Conservation (phyloP, 257 asterid species). For the Fraxinus anomala region DNA sequence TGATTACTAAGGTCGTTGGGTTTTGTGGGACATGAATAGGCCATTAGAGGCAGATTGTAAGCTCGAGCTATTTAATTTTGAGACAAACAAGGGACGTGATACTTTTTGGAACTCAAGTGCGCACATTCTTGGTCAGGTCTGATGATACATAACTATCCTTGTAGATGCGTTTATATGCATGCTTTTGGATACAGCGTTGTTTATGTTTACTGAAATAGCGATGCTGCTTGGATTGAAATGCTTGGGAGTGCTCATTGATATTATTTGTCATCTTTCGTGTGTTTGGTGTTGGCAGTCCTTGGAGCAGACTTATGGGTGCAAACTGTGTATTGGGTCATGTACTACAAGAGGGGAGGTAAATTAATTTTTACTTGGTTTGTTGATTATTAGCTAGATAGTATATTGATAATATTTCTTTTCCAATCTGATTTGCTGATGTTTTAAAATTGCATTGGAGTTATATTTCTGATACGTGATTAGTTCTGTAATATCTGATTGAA, state of each 20-base stretch:
- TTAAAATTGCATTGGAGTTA: too few relatives aligned
- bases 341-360: slow-evolving; percentile 92
- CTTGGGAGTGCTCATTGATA: background rate
- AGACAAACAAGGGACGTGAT: slow-evolving; percentile 87
- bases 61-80: slow-evolving; percentile 73
- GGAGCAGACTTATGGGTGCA: slow-evolving; percentile 89
- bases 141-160: background rate
- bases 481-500: background rate
- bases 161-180: background rate
- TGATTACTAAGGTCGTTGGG: slow-evolving; percentile 83
- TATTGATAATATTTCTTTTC: background rate
- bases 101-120: slow-evolving; percentile 99
- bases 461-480: too few relatives aligned
- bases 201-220: background rate
- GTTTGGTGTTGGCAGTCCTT: slow-evolving; percentile 49
- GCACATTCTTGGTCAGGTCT: slow-evolving; percentile 95
- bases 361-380: slow-evolving; percentile 15
- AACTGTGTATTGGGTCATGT: slow-evolving; percentile 89
- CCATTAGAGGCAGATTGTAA: slow-evolving; percentile 91
- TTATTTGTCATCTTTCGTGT: background rate
- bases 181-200: background rate
- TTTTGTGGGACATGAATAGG: slow-evolving; percentile 85
- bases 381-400: background rate
- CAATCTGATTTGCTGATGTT: background rate
- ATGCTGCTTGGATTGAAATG: background rate